Percentiles rank a stretch among this genome's conserved stretches.
Conservation (phyloP, 2,329 filamentous ascomycete species). For the Orbilia quercus region DNA sequence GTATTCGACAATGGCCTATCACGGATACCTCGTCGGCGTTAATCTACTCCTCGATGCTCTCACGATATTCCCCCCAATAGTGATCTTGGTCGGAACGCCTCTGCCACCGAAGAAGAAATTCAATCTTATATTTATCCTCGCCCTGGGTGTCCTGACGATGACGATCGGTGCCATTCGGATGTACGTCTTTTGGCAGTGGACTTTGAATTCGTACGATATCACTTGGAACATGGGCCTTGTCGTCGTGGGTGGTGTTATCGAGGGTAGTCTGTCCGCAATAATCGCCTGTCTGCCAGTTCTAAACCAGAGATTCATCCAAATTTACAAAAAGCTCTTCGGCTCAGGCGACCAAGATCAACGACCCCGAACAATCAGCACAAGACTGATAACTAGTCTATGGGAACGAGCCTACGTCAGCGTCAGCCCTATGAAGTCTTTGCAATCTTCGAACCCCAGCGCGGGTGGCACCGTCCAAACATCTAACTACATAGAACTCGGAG, state of each 20-base stretch:
- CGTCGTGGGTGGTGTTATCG: conserved; percentile 13
- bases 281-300: conserved; percentile 21
- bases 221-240: conserved; percentile 22
- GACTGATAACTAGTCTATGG: conserved; percentile 11
- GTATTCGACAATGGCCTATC: conserved; percentile 8
- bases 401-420: conserved; percentile 16
- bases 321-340: conserved; percentile 7
- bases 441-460: background rate
- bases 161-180: conserved; percentile 9
- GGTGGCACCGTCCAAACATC: background rate
- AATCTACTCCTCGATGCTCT: conserved; percentile 26
- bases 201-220: conserved; percentile 23
- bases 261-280: conserved; percentile 23
- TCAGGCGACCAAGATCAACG: background rate
- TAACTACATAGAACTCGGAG: conserved; percentile 9
- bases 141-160: conserved; percentile 21
- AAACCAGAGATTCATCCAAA: conserved; percentile 18
- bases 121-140: conserved; percentile 30
- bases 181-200: conserved; percentile 24
- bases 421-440: conserved; percentile 2
- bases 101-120: conserved; percentile 31
- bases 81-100: conserved; percentile 5
- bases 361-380: conserved; percentile 2
- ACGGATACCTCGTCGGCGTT: conserved; percentile 13
- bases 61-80: conserved; percentile 36